Conservation (phyloP, 768 basidiomycete species). For the Tephrocybe sp. region DNA sequence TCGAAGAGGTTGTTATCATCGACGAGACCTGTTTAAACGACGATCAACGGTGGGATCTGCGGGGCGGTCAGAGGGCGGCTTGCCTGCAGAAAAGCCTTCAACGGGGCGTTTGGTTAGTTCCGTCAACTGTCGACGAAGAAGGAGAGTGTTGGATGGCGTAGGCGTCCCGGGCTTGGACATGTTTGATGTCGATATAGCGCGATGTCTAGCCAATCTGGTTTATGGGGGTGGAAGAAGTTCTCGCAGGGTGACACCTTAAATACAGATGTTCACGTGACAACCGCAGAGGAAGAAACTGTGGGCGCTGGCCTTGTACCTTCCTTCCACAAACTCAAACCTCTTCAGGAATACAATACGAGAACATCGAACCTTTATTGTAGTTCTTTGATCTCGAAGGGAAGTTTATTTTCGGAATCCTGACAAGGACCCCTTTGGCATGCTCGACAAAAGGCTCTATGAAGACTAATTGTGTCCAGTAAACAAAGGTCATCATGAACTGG, state of each 20-base stretch:
- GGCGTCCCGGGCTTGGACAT: constrained; percentile 48
- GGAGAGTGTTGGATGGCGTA: constrained; percentile 49
- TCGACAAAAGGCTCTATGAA: too few species aligned
- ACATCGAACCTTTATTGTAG: too few species aligned
- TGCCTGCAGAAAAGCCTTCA: constrained; percentile 95
- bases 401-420: too few species aligned
- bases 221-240: not conserved
- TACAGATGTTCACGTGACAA: constrained; percentile 18
- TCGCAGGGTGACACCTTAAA: constrained; percentile 10
- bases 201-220: constrained; percentile 13
- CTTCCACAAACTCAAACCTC: not conserved
- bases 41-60: constrained; percentile 27
- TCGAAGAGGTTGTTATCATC: constrained; percentile 94
- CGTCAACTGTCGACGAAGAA: constrained; percentile 74
- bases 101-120: constrained; percentile 94
- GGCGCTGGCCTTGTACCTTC: not conserved
- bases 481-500: too few species aligned
- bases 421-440: too few species aligned
- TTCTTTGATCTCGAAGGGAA: too few species aligned
- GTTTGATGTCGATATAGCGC: constrained; percentile 15
- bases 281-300: not conserved
- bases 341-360: not conserved
- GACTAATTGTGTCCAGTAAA: too few species aligned
- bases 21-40: constrained; percentile 68
- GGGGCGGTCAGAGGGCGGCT: constrained; percentile 20